A percentile compares a stretch with the other conserved stretches of the same genome.
Evolutionary conservation across 495 filamentous ascomycete genomes (phyloP).

Genomic region (Aspergillus carlsbadensis): DNA sequence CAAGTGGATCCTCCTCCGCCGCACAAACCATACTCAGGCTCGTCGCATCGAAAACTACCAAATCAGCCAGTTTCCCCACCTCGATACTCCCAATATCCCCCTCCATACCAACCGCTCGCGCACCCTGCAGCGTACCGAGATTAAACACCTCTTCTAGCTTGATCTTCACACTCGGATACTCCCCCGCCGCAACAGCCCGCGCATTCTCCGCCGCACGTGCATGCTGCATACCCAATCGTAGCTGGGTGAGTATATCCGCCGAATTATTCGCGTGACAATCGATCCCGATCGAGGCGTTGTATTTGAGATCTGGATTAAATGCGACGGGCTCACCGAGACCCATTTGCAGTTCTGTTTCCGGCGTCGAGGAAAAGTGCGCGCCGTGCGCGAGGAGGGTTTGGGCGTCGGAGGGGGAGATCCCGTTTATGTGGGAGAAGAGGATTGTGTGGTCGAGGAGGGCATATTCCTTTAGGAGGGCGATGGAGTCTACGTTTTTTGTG

Average conservation of each 20-base stretch:
- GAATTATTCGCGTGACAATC: conserved; percentile 49
- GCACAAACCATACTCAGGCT: conserved; percentile 45
- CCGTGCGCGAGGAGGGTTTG: conserved; percentile 22
- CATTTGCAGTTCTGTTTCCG: conserved; percentile 45
- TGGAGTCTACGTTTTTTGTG: conserved; percentile 14
- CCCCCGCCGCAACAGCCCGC: conserved; percentile 22
- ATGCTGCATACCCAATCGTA: conserved; percentile 42
- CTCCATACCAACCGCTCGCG: conserved; percentile 43
- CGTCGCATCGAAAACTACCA: conserved; percentile 43
- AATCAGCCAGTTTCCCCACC: conserved; percentile 47
- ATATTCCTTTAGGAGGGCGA: conserved; percentile 30
- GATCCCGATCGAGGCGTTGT: conserved; percentile 41
- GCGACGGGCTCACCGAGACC: conserved; percentile 30
- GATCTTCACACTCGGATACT: conserved; percentile 32
- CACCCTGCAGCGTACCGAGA: conserved; percentile 48
- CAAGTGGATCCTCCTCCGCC: conserved; percentile 41
- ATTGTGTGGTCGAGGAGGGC: conserved; percentile 34
- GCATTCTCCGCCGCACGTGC: conserved; percentile 32
- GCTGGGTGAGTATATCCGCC: conserved; percentile 42
- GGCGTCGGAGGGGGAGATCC: conserved; percentile 24
- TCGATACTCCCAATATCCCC: conserved; percentile 42
- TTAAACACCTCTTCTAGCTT: conserved; percentile 40
- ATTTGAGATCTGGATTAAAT: conserved; percentile 24
- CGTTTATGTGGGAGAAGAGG: conserved; percentile 37
- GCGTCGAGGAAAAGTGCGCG: conserved; percentile 35